A percentile compares a stretch with the other conserved stretches of the same genome.
These are phyloP conservation scores for Brassica balearica DNA, from an alignment of 441 rosid genomes.

Conservation along the genomic window DNA sequence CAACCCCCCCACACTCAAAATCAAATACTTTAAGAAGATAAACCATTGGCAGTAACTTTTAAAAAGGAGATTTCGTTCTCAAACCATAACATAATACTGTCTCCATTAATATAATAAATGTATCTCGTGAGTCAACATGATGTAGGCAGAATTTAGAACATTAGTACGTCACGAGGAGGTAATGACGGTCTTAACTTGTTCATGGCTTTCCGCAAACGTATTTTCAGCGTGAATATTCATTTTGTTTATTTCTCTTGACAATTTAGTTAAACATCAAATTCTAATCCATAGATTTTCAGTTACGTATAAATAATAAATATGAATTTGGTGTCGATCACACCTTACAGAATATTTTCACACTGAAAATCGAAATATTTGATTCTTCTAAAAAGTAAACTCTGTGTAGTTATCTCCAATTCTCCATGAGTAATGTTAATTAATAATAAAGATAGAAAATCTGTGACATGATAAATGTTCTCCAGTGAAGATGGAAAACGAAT, in stretches of 20 bases:
- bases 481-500: neutral
- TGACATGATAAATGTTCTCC: neutral
- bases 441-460: neutral
- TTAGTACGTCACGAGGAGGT: conserved; percentile 17
- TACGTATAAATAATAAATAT: neutral
- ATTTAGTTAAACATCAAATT: neutral
- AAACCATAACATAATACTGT: neutral
- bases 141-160: conserved; percentile 24
- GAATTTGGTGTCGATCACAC: neutral
- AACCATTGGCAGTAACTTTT: neutral
- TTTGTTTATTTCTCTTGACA: neutral
- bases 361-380: neutral
- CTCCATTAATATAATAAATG: neutral
- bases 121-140: conserved; percentile 14
- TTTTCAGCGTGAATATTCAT: neutral
- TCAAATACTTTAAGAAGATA: neutral
- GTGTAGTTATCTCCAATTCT: neutral
- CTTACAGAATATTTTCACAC: neutral
- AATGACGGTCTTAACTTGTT: conserved; percentile 15
- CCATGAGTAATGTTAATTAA: neutral
- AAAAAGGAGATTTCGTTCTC: neutral
- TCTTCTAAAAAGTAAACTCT: neutral
- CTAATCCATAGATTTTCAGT: neutral
- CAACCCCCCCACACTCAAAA: neutral
- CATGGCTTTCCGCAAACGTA: neutral